A percentile compares a stretch with the other conserved stretches of the same genome.
Evolutionary conservation across 257 asterid species (phyloP).

Genomic region (Solanum tarijense): DNA sequence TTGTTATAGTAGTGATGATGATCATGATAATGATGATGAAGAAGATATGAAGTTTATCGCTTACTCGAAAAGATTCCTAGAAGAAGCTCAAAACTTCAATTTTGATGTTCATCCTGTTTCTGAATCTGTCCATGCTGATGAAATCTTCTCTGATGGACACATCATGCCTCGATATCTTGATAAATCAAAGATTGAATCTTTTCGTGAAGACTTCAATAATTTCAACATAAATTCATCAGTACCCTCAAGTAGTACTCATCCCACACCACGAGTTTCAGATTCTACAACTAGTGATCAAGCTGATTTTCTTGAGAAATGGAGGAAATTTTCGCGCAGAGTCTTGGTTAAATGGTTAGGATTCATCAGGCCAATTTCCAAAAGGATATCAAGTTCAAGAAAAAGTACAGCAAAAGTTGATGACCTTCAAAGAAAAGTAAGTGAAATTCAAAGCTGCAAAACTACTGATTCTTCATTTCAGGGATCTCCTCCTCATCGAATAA

Average conservation of each 20-base stretch:
- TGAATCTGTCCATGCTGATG: slow-evolving; percentile 45
- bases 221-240: not conserved
- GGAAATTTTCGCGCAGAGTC: slow-evolving; percentile 15
- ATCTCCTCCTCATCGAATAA: slow-evolving; percentile 21
- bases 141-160: slow-evolving; percentile 46
- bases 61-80: slow-evolving; percentile 2
- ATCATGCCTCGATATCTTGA: slow-evolving; percentile 32
- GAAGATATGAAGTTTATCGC: not conserved
- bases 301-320: slow-evolving; percentile 17
- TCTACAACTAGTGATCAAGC: not conserved
- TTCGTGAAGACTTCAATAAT: not conserved
- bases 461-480: not conserved
- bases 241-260: slow-evolving; percentile 10
- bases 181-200: slow-evolving; percentile 8
- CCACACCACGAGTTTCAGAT: slow-evolving; percentile 17
- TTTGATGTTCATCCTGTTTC: slow-evolving; percentile 37
- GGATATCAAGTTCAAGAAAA: slow-evolving; percentile 18
- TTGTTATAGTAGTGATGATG: not conserved
- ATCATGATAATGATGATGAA: not conserved
- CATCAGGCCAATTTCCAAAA: slow-evolving; percentile 19
- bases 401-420: slow-evolving; percentile 32
- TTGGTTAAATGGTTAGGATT: slow-evolving; percentile 23
- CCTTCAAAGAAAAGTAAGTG: slow-evolving; percentile 32
- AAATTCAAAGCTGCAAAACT: slow-evolving; percentile 23
- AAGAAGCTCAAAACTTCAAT: slow-evolving; percentile 26